These are phyloP conservation scores for Vaccinium vitisidaea DNA, from an alignment of 148 eudicot genomes.

Conservation along the genomic window DNA sequence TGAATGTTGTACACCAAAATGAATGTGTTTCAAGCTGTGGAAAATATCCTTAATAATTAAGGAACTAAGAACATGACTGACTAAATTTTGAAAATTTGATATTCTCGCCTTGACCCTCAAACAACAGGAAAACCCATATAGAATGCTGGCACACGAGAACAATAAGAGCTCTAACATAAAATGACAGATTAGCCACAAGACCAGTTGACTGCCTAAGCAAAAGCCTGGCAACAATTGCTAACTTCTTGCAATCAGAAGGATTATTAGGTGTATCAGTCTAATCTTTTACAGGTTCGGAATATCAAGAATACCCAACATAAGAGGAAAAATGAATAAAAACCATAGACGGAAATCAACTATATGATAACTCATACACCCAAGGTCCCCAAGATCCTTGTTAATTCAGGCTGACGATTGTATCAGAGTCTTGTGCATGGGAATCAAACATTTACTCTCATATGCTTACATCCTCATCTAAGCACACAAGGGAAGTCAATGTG, in stretches of 20 bases:
- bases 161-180: neutral
- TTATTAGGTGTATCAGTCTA: neutral
- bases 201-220: neutral
- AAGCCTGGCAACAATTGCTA: neutral
- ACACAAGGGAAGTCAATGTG: neutral
- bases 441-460: conserved; percentile 1
- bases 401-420: neutral
- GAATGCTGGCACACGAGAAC: neutral
- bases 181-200: neutral
- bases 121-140: neutral
- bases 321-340: neutral
- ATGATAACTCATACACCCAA: neutral
- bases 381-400: neutral
- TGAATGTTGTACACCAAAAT: neutral
- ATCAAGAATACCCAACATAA: neutral
- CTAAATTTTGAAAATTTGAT: neutral
- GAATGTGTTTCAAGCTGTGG: neutral
- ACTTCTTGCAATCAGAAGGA: neutral
- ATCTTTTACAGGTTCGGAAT: neutral
- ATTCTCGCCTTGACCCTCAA: neutral
- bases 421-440: neutral
- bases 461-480: neutral
- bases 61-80: neutral
- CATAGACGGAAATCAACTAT: neutral
- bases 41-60: too few relatives aligned